phyloP scores from a whole-genome alignment of 257 asterid genomes.

The Nicotiana benthamiana region DNA sequence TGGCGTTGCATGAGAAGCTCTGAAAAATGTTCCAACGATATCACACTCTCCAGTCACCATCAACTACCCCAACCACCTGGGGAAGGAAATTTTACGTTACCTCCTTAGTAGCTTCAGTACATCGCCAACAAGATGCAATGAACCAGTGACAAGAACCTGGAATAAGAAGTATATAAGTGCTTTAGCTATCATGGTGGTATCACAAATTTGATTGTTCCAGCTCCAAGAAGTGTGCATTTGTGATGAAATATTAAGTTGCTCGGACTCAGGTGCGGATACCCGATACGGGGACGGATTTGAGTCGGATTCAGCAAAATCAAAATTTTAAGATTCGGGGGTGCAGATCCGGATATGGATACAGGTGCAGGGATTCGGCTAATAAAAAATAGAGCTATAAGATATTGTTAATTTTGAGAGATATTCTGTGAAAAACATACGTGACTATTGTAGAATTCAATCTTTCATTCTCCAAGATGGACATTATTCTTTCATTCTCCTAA shows the following conservation, averaged over 20 bases:
- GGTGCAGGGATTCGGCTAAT: too few relatives aligned
- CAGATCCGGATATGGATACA: too few relatives aligned
- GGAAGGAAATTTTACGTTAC: slow-evolving; percentile 18
- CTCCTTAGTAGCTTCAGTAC: slow-evolving; percentile 62
- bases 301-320: too few relatives aligned
- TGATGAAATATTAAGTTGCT: background rate
- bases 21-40: background rate
- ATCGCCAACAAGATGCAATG: slow-evolving; percentile 86
- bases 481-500: too few relatives aligned
- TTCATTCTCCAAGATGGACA: too few relatives aligned
- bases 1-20: background rate
- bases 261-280: too few relatives aligned
- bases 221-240: background rate
- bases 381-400: too few relatives aligned
- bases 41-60: background rate
- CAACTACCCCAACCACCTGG: background rate
- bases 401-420: too few relatives aligned
- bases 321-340: too few relatives aligned
- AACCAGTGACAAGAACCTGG: slow-evolving; percentile 94
- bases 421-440: too few relatives aligned
- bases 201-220: background rate
- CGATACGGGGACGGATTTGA: too few relatives aligned
- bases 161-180: background rate
- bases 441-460: too few relatives aligned
- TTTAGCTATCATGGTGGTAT: background rate